Evolutionary conservation across 192 early-diverging fungal genomes (phyloP).

Genomic region (Martensiomyces pterosporus): DNA sequence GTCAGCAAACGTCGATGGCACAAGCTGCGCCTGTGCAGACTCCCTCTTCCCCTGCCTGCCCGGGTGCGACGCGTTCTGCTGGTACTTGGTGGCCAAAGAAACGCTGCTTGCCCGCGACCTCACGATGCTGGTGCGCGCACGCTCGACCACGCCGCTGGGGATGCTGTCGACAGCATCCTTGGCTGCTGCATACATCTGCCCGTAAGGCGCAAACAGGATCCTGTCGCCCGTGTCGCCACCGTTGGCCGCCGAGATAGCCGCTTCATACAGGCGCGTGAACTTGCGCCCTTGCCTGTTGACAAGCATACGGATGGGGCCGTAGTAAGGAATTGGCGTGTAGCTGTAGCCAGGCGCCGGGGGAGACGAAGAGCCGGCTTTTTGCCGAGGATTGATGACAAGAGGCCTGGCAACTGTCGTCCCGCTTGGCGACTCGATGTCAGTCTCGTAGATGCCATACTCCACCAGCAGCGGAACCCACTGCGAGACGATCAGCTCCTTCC

Average conservation of each 20-base stretch:
- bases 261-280: constrained; percentile 17
- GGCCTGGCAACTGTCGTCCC: constrained; percentile 6
- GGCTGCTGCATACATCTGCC: constrained; percentile 34
- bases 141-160: constrained; percentile 29
- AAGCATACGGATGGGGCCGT: constrained; percentile 57
- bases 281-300: constrained; percentile 33
- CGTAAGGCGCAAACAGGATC: constrained; percentile 43
- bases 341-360: constrained; percentile 12
- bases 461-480: constrained; percentile 61
- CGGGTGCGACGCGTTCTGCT: constrained; percentile 1
- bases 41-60: constrained; percentile 4
- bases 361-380: constrained; percentile 6
- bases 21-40: constrained; percentile 4
- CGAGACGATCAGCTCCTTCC: constrained; percentile 49
- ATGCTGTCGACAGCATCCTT: constrained; percentile 24
- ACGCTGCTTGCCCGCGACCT: constrained; percentile 46
- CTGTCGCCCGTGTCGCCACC: constrained; percentile 15
- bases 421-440: constrained; percentile 28
- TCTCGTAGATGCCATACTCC: constrained; percentile 51
- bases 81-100: constrained; percentile 40
- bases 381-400: constrained; percentile 28
- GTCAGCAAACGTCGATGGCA: constrained; percentile 10
- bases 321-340: constrained; percentile 54
- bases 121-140: constrained; percentile 40
- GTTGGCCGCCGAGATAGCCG: constrained; percentile 9